Percentiles rank a stretch among this genome's conserved stretches.
phyloP scores from a whole-genome alignment of 768 basidiomycete genomes.

The Lanmaoa pseudosensibilis region DNA sequence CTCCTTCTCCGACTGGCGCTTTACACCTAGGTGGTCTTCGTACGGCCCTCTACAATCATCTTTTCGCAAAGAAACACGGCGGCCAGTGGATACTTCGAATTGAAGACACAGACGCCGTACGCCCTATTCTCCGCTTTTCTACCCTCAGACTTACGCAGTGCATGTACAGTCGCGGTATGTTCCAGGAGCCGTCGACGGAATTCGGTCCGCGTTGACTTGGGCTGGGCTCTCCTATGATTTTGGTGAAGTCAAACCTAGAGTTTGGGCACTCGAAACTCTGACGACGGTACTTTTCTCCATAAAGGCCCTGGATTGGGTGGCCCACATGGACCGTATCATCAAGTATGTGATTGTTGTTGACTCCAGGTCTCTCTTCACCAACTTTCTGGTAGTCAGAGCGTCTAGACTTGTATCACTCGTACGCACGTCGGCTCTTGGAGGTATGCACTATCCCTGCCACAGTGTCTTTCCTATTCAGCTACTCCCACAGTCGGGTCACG shows the following conservation, averaged over 20 bases:
- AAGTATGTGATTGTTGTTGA: slow-evolving; percentile 44
- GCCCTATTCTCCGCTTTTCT: slow-evolving; percentile 23
- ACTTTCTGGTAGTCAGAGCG: slow-evolving; percentile 73
- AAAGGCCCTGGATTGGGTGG: slow-evolving; percentile 78
- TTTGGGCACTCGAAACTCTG: neutral
- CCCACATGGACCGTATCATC: slow-evolving; percentile 81
- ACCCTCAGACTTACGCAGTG: neutral
- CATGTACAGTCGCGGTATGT: slow-evolving; percentile 68
- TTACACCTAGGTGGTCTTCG: slow-evolving; percentile 93
- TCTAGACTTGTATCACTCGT: slow-evolving; percentile 76
- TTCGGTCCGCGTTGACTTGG: slow-evolving; percentile 79
- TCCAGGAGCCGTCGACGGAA: slow-evolving; percentile 80
- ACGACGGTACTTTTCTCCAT: neutral
- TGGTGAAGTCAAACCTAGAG: slow-evolving; percentile 48
- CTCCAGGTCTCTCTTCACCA: neutral
- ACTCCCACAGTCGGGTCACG: slow-evolving; percentile 66
- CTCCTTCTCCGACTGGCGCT: slow-evolving; percentile 94
- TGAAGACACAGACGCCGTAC: slow-evolving; percentile 92
- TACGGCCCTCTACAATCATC: slow-evolving; percentile 90
- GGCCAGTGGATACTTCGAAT: slow-evolving; percentile 92
- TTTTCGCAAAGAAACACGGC: slow-evolving; percentile 75
- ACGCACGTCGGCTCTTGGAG: slow-evolving; percentile 72
- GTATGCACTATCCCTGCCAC: slow-evolving; percentile 40
- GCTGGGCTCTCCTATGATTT: slow-evolving; percentile 90
- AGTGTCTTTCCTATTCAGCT: neutral